phyloP scores from a whole-genome alignment of 352 stramenopile genomes.

The Phytophthora sansomeana region DNA sequence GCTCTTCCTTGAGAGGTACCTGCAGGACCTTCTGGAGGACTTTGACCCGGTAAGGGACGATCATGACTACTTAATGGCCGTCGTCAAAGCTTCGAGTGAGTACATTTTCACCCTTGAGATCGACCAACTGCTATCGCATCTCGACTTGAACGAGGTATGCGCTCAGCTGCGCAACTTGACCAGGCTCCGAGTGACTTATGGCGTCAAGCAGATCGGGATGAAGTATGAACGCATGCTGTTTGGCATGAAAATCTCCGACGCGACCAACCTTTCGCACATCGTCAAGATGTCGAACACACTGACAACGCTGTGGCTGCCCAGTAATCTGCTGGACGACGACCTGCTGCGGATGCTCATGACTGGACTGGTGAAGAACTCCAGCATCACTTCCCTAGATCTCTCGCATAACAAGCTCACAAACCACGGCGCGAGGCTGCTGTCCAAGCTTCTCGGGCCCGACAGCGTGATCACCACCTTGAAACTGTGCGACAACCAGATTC shows the following conservation, averaged over 20 bases:
- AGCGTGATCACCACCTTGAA: conserved; percentile 92
- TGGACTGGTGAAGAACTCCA: conserved; percentile 92
- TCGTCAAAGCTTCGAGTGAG: conserved; percentile 84
- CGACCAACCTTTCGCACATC: conserved; percentile 88
- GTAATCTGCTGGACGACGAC: conserved; percentile 94
- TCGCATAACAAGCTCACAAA: conserved; percentile 97
- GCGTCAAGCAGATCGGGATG: conserved; percentile 93
- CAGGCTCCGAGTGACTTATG: conserved; percentile 86
- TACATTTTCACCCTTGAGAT: conserved; percentile 92
- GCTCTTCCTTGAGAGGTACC: conserved; percentile 85
- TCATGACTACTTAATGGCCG: conserved; percentile 68
- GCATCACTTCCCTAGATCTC: conserved; percentile 93
- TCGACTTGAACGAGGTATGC: conserved; percentile 90
- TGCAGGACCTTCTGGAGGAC: conserved; percentile 81
- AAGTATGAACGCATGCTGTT: conserved; percentile 96
- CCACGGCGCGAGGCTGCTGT: conserved; percentile 89
- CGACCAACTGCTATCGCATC: conserved; percentile 88
- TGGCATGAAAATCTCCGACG: conserved; percentile 96
- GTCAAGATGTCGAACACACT: conserved; percentile 87
- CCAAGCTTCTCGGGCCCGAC: conserved; percentile 90
- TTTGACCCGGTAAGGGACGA: conserved; percentile 71
- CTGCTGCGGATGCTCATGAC: conserved; percentile 95
- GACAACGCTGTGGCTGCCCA: conserved; percentile 89
- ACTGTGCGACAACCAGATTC: conserved; percentile 94
- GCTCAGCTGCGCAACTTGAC: conserved; percentile 90